Base-by-base conservation (phyloP, 225 moss, liverwort and hornwort genomes). In the Marchantia paleacea region DNA sequence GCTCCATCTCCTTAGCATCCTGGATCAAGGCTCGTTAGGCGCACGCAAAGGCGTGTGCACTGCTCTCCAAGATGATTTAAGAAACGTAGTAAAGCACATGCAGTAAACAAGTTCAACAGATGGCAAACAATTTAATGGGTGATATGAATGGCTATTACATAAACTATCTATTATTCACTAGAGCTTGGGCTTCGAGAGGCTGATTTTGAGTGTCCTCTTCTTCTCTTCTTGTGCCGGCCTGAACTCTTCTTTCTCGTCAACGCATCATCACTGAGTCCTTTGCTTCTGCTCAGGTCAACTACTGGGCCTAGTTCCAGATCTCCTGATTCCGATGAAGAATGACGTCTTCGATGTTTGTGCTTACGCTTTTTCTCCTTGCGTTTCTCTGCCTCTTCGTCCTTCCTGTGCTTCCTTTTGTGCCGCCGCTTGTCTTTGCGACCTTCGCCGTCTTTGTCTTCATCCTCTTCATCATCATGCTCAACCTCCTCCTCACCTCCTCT, bases 341-440 rank as follows among this genome's bases (percentile, higher is more conserved):
- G 85, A 75, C 85, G 86, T 72, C 86, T 86, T 72, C 88, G 86
- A 84, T 92, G 90, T 87, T 87, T 92, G 55, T 86, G 90, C 80
- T 90, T 94, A n/a, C 94, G 91, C 67, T 92, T 88, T 62, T 88
- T 97, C 86, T 85, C 92, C 69, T 93, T 92, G 31, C 92, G 88
- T 85, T 90, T 92, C 78, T 97, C 94, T 55, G 74, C 77, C 6
- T 92, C 92, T 26, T 96, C 96, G 57, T 93, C 92, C 82, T 88
- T 90, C 77, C 88, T 87, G 50, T 90, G 90, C 72, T 85, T 94
- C 55, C 80, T 85, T 85, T 88, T 94, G 57, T 92, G 96, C 10
- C 93, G 87, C 72, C 94, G 85, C 75, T 91, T 88, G 52, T 91
- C 94, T 88, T 89, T 93, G 24, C 91, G 85, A 75, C 82, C 83